Evolutionary conservation across 495 filamentous ascomycete genomes (phyloP).

Genomic region (Hypoxylon cercidicola): DNA sequence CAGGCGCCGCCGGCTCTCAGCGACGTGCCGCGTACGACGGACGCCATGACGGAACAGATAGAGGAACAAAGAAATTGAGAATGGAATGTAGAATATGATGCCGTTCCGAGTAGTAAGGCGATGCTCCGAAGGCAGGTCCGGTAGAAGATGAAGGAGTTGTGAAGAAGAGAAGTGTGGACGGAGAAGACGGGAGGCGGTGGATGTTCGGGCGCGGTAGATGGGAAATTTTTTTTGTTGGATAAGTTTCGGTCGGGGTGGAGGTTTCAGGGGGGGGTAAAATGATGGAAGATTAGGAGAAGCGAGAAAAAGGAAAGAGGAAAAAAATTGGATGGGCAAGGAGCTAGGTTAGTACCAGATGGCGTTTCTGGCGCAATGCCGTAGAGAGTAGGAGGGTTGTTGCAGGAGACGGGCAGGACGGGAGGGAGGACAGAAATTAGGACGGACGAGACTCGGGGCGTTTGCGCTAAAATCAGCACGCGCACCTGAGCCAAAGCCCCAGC

Average conservation of each 20-base stretch:
- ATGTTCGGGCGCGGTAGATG: constrained; percentile 48
- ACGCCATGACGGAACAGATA: constrained; percentile 48
- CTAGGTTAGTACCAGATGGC: constrained; percentile 24
- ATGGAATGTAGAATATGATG: constrained; percentile 8
- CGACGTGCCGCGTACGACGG: constrained; percentile 60
- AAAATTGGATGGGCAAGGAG: constrained; percentile 16
- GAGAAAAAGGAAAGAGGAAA: constrained; percentile 11
- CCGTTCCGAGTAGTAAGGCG: constrained; percentile 25
- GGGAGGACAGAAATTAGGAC: constrained; percentile 40
- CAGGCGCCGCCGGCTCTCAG: constrained; percentile 64
- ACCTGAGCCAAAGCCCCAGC: constrained; percentile 39
- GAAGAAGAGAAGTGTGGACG: constrained; percentile 39
- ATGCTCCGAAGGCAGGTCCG: constrained; percentile 44
- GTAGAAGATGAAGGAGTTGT: constrained; percentile 30
- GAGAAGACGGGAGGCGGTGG: constrained; percentile 48
- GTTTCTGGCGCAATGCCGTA: constrained; percentile 41
- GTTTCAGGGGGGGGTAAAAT: constrained; percentile 22
- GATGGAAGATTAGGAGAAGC: constrained; percentile 28
- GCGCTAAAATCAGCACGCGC: constrained; percentile 45
- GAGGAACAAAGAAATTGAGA: constrained; percentile 12
- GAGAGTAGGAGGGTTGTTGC: constrained; percentile 36
- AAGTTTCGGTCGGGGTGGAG: constrained; percentile 43
- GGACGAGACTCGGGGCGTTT: constrained; percentile 45
- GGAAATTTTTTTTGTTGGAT: constrained; percentile 42
- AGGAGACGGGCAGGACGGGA: constrained; percentile 39